Base-by-base conservation (phyloP, 768 basidiomycete species). In the Russula lepida region DNA sequence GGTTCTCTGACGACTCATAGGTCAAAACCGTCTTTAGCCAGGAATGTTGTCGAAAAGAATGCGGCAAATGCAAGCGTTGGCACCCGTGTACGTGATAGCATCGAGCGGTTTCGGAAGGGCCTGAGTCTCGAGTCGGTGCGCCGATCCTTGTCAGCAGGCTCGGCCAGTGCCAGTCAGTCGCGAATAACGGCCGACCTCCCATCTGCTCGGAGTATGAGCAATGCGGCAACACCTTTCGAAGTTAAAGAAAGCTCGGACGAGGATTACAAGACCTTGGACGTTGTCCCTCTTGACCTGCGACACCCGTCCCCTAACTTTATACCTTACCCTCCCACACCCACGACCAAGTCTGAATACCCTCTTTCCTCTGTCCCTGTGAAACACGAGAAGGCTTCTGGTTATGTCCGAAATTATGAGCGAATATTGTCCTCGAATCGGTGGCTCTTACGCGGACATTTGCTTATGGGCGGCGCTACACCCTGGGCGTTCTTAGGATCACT, bases 391-490 rank as follows among this genome's bases (percentile, higher is more conserved):
- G 79, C 78, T 0, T 74, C 75, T 7, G 75, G 77, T 50, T 71
- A 70, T 25, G 66, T 81, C 54, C 81, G 81, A 35, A 83, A 83
- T 55, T 85, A 86, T 71, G 74, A 84, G 64, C 71, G 78, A 21
- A 84, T 90, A 69, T 82, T 84, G 1, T 89, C 89, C 3, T 77
- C 83, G 58, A 94, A 92, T 73, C 76, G 75, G 44, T 95, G 92
- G 74, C 86, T 88, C 69, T 75, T 88, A 57, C 65, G 77, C 1
- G 94, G 95, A 0, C 81, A 76, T 59, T 62, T 93, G 11, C 72
- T 98, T 66, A 90, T 88, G 0, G 93, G 94, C 7, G 92, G 92
- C 1, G 95, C 98, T 74, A 81, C 83, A 21, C 86, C 88, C 0
- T 84, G 83, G 77, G 92, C 95, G 5, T 91, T 98, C 66, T 68